These are phyloP conservation scores for Saccharomyces hybrid DNA, from an alignment of 1,139 yeast genomes.

Conservation along the genomic window DNA sequence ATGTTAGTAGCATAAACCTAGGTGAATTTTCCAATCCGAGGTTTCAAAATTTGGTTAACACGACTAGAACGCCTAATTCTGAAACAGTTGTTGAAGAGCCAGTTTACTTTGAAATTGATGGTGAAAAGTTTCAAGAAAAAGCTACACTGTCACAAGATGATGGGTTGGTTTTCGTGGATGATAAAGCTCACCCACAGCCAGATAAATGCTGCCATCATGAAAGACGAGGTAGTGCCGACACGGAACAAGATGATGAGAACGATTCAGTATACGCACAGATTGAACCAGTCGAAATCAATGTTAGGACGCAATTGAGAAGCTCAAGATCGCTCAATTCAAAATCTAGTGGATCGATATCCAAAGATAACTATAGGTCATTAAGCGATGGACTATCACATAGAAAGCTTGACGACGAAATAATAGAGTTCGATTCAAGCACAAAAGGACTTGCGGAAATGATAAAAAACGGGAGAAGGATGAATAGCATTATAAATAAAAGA, in stretches of 20 bases:
- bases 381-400: not conserved
- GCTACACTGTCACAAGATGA: conserved; percentile 16
- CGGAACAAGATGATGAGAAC: not conserved
- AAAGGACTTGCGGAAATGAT: not conserved
- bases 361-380: not conserved
- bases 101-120: conserved; percentile 20
- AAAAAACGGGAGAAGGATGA: not conserved
- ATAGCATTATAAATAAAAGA: not conserved
- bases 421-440: not conserved
- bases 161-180: conserved; percentile 12
- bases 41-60: not conserved
- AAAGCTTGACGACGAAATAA: not conserved
- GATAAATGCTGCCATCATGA: not conserved
- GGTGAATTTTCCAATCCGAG: not conserved
- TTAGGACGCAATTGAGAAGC: conserved; percentile 5
- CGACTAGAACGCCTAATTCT: not conserved
- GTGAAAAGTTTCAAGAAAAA: conserved; percentile 13
- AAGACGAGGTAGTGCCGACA: not conserved
- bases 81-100: not conserved
- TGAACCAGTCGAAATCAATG: conserved; percentile 12
- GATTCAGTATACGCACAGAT: conserved; percentile 2
- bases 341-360: not conserved
- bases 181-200: not conserved
- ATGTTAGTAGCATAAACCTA: not conserved
- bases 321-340: not conserved